Evolutionary conservation across 2,329 filamentous ascomycete species (phyloP), one percentile per base, ranked within the genome.

Genomic region (Fusarium vanettenii): DNA sequence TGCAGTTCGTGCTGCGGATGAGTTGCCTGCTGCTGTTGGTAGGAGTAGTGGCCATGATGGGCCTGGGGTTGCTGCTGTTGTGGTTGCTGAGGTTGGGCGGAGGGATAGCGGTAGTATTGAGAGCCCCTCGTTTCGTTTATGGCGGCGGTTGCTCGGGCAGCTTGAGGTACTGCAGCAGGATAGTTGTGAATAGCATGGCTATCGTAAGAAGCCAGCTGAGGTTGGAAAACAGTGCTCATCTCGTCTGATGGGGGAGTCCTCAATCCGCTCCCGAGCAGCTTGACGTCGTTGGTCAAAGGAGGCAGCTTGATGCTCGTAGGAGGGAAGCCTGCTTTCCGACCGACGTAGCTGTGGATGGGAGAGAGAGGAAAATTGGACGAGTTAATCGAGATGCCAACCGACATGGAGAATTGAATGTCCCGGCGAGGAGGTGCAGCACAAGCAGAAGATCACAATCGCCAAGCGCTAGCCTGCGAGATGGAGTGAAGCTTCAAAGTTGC

Each of bases 181-280:
- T 87, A 86, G 48, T 81, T 81, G 69, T 84, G 82, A 43, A 87
- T 78, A 43, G 83, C 82, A 82, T 88, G 85, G 72, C 79, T 82
- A 45, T 87, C 85, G 80, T 88, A 89, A 62, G 84, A 83, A 69
- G 85, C 83, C 76, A 87, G 82, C 64, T 85, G 81, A 14, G 85
- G 82, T 60, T 88, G 86, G 74, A 89, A 89, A n/a, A 86, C 82
- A 71, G 87, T 83, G 75, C 85, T 87, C 89, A 90, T 87, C 69
- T 85, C 83, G 82, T 89, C 87, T 74, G 83, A 80, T 45, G 87
- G 88, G 61, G 88, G 88, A 69, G 87, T 89, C 78, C 82, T 84
- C 76, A 89, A 84, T 70, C 88, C 87, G 79, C 80, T 79, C 66
- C 76, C 79, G 62, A 72, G 64, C 45, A 62, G 67, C 41, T 64